Evolutionary conservation across 1,139 yeast species (phyloP), one percentile per base, ranked within the genome.

Genomic region (Martiniozyma asiatica): DNA sequence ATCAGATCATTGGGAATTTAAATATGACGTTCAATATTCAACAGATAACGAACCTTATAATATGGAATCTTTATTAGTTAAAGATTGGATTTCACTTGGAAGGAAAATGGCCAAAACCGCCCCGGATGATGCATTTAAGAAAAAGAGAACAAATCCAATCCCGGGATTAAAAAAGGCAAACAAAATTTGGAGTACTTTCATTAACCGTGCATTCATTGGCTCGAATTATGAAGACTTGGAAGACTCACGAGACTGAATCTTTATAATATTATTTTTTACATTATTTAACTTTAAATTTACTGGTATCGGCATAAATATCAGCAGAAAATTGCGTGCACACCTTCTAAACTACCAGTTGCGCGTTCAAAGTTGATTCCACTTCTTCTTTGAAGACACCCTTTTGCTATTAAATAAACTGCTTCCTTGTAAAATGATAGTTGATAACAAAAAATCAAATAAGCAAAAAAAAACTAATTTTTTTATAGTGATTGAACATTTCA

Each of bases 11-110:
- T 65, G 73, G 32, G 68, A 61, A 12, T 77, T 80, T 41, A 56
- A 49, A 7, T 80, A 61, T 46, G 71, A 77, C 41, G 56, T 76
- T 12, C 89, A 80, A 45, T 82, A 81, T 44, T 57, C 72, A 3
- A 78, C 92, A 0, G 74, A 73, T 36, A 77, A 73, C 33, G 56
- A 60, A 13, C 56, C 65, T 8, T 75, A 72, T 43, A 51, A 57
- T n/a, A 58, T 76, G 71, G 47, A 64, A n/a, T 53, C 63, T 11
- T 56, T 80, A 30, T 53, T 77, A 9, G 84, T 74, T 3, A 54
- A 58, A 12, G 73, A 71, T 41, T 79, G 80, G 73, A 45, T 79
- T 20, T 53, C 61, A 20, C 50, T 70, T 24, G 84, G 77, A 2
- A 59, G 74, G 33, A 56, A 56, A 26, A 53, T 78, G 34, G 76